These are phyloP conservation scores for Croton laevigatus DNA, from an alignment of 441 rosid genomes.

Conservation along the genomic window DNA sequence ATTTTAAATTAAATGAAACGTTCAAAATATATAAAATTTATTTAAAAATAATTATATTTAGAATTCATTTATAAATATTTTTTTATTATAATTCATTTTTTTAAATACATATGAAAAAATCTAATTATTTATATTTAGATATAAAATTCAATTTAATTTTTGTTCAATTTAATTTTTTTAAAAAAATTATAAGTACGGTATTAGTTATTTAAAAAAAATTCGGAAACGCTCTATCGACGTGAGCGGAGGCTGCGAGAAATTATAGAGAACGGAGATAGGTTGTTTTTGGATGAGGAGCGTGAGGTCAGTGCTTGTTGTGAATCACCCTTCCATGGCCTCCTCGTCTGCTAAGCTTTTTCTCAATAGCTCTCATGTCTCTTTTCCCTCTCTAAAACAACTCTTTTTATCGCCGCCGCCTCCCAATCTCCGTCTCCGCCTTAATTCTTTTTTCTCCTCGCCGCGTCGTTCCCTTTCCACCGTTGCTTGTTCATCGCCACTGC, in stretches of 20 bases:
- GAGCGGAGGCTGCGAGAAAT: neutral
- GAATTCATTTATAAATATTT: no score
- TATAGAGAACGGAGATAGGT: slow-evolving; percentile 37
- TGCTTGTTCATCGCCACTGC: slow-evolving; percentile 21
- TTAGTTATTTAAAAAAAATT: no score
- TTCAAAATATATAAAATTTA: no score
- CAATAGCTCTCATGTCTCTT: slow-evolving; percentile 9
- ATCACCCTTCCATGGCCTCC: slow-evolving; percentile 28
- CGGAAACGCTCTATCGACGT: no score
- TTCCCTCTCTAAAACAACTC: slow-evolving; percentile 15
- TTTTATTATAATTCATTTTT: no score
- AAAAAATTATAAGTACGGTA: no score
- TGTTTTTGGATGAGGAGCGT: slow-evolving; percentile 51
- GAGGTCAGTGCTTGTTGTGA: slow-evolving; percentile 23
- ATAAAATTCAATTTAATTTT: no score
- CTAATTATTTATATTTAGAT: no score
- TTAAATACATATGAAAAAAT: no score
- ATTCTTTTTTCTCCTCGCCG: slow-evolving; percentile 20
- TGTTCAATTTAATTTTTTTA: no score
- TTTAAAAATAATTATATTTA: no score
- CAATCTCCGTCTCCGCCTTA: slow-evolving; percentile 21
- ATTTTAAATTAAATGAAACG: no score
- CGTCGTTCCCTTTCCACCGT: slow-evolving; percentile 29
- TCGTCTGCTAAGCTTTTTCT: slow-evolving; percentile 16
- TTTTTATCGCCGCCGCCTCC: neutral